Base-by-base conservation (phyloP, 768 basidiomycete species). In the Wakefieldia striispora region DNA sequence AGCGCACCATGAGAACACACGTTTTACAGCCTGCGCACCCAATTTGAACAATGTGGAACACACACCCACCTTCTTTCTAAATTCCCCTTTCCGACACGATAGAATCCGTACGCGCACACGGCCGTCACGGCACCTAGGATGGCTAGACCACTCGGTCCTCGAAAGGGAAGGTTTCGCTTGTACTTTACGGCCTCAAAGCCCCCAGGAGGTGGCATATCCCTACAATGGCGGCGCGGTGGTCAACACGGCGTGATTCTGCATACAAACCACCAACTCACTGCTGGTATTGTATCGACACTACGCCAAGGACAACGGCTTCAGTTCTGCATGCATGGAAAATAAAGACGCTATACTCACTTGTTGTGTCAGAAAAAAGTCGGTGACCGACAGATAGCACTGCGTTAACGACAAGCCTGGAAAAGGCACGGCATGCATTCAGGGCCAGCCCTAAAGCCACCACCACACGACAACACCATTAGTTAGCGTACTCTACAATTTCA, bases 161-260 rank as follows among this genome's bases (percentile, higher is more conserved):
- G 82, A 66, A 91, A 75, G 40, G 95, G 94, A 40, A 98, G 81
- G 71, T 95, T 95, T 58, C 95, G 88, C 71, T 93, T 95, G 81
- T 97, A 99, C 70, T 86, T 86, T 72, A 99, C 72, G 24, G 86
- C 73, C 65, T 91, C 93, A 72, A 95, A 99, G 2, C 95, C 95
- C 54, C 93, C 94, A 39, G 83, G 59, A 36, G 95, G 95, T 60
- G 95, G 95, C 84, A 99, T 88, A 65, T 99, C 95, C 72, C 95
- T 97, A 71, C 50, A 48, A 58, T 50, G 50, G 56, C 16, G 40
- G 44, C 47, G 20, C 26, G 41, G 20, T 33, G 38, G 50, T 58
- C 42, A 57, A 33, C 43, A 29, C 29, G 44, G 37, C 19, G 53
- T 36, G 37, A 48, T 43, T 33, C 6, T 16, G 13, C 40, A 42